These are phyloP conservation scores for Hippophae rhamnoides DNA, from an alignment of 306 rosid genomes.

Conservation along the genomic window DNA sequence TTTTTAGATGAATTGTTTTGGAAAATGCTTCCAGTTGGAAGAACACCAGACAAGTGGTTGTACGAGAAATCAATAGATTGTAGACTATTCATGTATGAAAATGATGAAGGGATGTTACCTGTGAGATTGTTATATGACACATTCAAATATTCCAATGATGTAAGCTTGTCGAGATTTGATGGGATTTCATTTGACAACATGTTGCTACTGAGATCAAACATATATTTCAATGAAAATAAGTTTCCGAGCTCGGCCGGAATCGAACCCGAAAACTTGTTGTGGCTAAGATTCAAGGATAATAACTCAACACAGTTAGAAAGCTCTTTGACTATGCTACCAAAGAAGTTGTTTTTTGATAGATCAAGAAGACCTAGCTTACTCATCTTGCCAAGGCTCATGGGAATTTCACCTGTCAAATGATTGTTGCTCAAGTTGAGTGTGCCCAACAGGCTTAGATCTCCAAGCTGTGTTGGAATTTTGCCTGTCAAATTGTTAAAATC, in stretches of 20 bases:
- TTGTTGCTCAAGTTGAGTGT: conserved; percentile 33
- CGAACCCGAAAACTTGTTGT: conserved; percentile 35
- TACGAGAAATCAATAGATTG: conserved; percentile 42
- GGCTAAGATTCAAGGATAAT: conserved; percentile 37
- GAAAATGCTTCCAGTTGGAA: conserved; percentile 13
- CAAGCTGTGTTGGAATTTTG: conserved; percentile 34
- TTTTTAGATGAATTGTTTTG: conserved; percentile 12
- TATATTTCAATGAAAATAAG: conserved; percentile 16
- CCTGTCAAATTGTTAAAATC: conserved; percentile 36
- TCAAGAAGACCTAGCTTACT: conserved; percentile 21
- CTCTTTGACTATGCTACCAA: conserved; percentile 33
- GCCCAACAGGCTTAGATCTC: conserved; percentile 24
- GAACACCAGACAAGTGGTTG: conserved; percentile 7
- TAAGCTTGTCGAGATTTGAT: conserved; percentile 28
- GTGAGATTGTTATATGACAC: conserved; percentile 46
- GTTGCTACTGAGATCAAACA: conserved; percentile 52
- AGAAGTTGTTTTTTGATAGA: conserved; percentile 38
- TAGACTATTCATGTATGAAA: conserved; percentile 30
- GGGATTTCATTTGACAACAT: conserved; percentile 42
- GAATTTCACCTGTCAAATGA: conserved; percentile 38
- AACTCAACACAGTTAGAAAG: conserved; percentile 13
- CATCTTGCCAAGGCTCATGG: conserved; percentile 20
- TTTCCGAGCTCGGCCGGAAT: conserved; percentile 44
- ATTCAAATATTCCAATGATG: conserved; percentile 31
- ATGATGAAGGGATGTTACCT: conserved; percentile 35